Base-by-base conservation (phyloP, 2,329 filamentous ascomycete genomes). In the Cladophialophora immunda region DNA sequence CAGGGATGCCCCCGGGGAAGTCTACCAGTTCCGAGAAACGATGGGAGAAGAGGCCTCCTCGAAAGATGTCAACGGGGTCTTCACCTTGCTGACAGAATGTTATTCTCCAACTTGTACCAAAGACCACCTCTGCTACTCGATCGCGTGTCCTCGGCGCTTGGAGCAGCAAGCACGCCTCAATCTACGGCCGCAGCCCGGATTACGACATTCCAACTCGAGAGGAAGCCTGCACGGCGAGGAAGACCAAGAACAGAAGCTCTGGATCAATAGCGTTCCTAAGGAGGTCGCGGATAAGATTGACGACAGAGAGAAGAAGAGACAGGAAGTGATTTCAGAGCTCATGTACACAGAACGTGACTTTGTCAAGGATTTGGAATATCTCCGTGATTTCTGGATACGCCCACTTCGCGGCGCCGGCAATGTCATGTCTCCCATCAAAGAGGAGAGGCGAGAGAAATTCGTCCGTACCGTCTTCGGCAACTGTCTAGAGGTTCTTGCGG, bases 341-440 rank as follows among this genome's bases (percentile, higher is more conserved):
- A 97, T 96, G 89, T 99, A 99, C 81, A 99, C 95, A 0, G 95
- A 99, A 78, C 89, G 95, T 73, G 95, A 99, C 81, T 99, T 99
- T 75, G 95, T 99, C 77, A 99, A 99, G 82, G 95, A 99, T 79
- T 84, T 99, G 74, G 95, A 99, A 79, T 99, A 99, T 76, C 84
- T 99, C 32, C 89, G 95, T 68, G 95, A 99, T 81, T 99, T 98
- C 83, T 99, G 95, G 95, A 97, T 99, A 82, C 87, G 95, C 72
- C 95, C 95, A 9, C 81, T 99, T 65, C 89, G 93, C 58, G 92
- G 90, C 30, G 54, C 67, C 9, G 89, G 90, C 19, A 86, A 86
- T 64, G 85, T 86, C 19, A 78, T 80, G 11, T 97, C 94, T 3
- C 94, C 94, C 0, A 96, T 99, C 70, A 94, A 95, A 4, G 89